Evolutionary conservation across 2,329 filamentous ascomycete genomes (phyloP).

Genomic region (Beauveria caledonica): DNA sequence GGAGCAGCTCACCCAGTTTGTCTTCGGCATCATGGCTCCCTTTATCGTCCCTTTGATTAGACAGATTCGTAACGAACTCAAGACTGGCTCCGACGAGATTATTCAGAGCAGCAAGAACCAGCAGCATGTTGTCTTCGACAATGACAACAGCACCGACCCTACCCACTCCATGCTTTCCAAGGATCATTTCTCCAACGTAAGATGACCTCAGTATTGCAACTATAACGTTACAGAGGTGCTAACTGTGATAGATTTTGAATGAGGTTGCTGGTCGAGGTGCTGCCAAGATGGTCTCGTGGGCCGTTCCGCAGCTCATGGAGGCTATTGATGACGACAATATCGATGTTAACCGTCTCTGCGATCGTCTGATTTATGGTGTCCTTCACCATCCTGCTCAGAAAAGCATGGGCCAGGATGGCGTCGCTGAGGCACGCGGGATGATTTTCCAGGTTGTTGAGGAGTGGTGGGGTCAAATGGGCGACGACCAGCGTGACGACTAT

Average conservation of each 20-base stretch:
- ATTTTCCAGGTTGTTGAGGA: conserved; percentile 76
- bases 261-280: conserved; percentile 80
- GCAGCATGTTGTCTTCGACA: conserved; percentile 78
- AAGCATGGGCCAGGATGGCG: conserved; percentile 59
- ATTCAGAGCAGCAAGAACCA: conserved; percentile 77
- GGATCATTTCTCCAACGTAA: conserved; percentile 82
- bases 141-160: conserved; percentile 69
- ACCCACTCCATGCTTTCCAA: conserved; percentile 85
- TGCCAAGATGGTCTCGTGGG: conserved; percentile 71
- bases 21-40: conserved; percentile 85
- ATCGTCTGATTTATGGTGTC: conserved; percentile 72
- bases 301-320: conserved; percentile 79
- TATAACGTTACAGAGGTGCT: not conserved
- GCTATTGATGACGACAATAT: conserved; percentile 72
- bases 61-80: conserved; percentile 80
- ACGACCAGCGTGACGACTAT: conserved; percentile 56
- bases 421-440: conserved; percentile 59
- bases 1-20: conserved; percentile 80
- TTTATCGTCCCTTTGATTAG: conserved; percentile 78
- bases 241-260: conserved; percentile 57
- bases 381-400: conserved; percentile 84
- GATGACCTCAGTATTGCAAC: not conserved
- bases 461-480: conserved; percentile 69
- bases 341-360: conserved; percentile 62
- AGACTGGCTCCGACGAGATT: conserved; percentile 77